These are phyloP conservation scores for Lecanicillium sp. DNA, from an alignment of 2,329 filamentous ascomycete genomes.

Conservation along the genomic window DNA sequence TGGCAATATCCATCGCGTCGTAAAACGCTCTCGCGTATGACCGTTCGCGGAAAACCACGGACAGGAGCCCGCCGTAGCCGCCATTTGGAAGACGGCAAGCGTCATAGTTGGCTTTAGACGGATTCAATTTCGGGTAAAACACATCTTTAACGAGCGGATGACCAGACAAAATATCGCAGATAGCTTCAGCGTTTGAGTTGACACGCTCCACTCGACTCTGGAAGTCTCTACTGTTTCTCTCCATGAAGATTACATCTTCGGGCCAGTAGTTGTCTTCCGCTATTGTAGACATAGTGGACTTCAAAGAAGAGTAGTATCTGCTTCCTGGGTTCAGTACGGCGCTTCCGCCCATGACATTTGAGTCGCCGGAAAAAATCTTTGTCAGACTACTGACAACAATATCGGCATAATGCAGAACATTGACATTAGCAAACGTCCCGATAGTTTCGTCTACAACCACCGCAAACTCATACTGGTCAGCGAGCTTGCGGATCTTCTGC, in stretches of 20 bases:
- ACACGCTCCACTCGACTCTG: constrained; percentile 73
- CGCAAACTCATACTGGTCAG: constrained; percentile 78
- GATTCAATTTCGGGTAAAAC: constrained; percentile 78
- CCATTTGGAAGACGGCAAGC: constrained; percentile 63
- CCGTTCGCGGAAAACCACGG: constrained; percentile 66
- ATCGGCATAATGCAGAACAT: constrained; percentile 83
- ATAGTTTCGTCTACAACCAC: constrained; percentile 95
- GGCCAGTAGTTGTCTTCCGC: constrained; percentile 92
- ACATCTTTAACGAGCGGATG: constrained; percentile 63
- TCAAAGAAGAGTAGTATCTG: constrained; percentile 65
- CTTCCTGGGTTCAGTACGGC: constrained; percentile 56
- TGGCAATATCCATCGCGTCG: constrained; percentile 78
- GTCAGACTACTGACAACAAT: constrained; percentile 91
- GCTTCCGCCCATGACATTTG: constrained; percentile 95
- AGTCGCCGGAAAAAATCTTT: constrained; percentile 95
- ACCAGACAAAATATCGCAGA: constrained; percentile 62
- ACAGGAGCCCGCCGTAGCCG: constrained; percentile 86
- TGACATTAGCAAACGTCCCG: constrained; percentile 91
- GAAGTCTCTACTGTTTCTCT: constrained; percentile 93
- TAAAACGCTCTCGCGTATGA: constrained; percentile 74
- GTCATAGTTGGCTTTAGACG: constrained; percentile 68
- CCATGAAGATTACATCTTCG: constrained; percentile 90
- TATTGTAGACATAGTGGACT: constrained; percentile 51
- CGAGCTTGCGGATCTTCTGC: constrained; percentile 67
- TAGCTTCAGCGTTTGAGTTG: constrained; percentile 76